Conservation (phyloP, 768 basidiomycete genomes). For the Amanita inopinata region DNA sequence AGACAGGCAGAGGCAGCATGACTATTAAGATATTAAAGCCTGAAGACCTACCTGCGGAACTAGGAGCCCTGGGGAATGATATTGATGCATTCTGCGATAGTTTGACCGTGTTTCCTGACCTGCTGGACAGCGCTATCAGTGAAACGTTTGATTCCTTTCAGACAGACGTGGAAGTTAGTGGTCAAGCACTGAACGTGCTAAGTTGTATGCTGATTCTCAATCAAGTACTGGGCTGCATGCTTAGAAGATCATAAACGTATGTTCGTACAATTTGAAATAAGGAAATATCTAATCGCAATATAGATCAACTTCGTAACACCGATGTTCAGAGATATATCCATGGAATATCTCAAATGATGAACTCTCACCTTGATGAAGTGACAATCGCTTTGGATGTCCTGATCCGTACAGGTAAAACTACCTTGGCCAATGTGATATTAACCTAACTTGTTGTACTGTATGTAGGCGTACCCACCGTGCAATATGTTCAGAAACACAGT, state of each 20-base stretch:
- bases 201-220: constrained; percentile 1
- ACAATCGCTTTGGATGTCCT: constrained; percentile 57
- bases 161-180: constrained; percentile 53
- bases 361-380: constrained; percentile 60
- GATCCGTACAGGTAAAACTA: constrained; percentile 65
- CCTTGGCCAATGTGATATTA: constrained; percentile 14
- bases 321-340: constrained; percentile 68
- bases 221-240: constrained; percentile 70
- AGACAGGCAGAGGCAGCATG: constrained; percentile 33
- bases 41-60: constrained; percentile 56
- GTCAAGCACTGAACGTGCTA: background rate
- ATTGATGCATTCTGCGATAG: constrained; percentile 58
- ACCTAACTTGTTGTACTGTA: background rate
- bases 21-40: constrained; percentile 40
- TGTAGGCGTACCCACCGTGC: constrained; percentile 63
- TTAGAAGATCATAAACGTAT: constrained; percentile 51
- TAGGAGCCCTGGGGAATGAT: constrained; percentile 49
- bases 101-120: constrained; percentile 71
- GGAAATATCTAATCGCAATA: background rate
- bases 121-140: constrained; percentile 62
- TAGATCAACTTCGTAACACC: constrained; percentile 63
- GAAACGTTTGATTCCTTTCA: constrained; percentile 56
- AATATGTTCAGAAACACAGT: constrained; percentile 64
- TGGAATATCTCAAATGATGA: constrained; percentile 58
- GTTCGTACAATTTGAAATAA: background rate